Evolutionary conservation across 1,139 yeast genomes (phyloP).

Genomic region (Zygosaccharomyces sapae): DNA sequence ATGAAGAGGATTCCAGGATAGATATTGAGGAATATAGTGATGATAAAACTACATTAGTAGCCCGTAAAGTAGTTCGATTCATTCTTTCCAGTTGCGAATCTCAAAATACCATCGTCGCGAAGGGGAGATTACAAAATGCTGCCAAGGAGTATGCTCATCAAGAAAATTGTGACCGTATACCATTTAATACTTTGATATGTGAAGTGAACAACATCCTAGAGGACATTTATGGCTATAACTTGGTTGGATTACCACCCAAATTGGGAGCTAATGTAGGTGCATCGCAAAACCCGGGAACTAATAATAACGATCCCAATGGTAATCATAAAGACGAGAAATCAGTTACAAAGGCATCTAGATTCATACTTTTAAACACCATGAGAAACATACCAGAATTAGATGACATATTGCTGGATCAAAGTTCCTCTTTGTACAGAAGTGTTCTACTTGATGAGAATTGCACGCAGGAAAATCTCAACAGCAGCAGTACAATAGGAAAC

Average conservation of each 20-base stretch:
- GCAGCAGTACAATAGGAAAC: conserved; percentile 13
- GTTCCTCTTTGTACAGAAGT: conserved; percentile 15
- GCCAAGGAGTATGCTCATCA: conserved; percentile 20
- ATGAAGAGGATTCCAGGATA: neutral
- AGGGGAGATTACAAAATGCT: conserved; percentile 19
- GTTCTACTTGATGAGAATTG: conserved; percentile 21
- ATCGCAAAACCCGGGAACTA: neutral
- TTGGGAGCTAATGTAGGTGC: neutral
- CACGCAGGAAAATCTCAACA: conserved; percentile 19
- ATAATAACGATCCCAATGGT: neutral
- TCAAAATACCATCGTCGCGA: conserved; percentile 24
- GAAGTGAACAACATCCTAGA: conserved; percentile 21
- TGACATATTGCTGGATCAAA: conserved; percentile 19
- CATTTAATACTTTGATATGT: conserved; percentile 16
- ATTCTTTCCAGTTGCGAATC: conserved; percentile 23
- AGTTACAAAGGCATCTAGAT: conserved; percentile 21
- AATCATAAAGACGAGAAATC: conserved; percentile 6
- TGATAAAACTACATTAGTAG: conserved; percentile 14
- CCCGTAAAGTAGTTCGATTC: conserved; percentile 21
- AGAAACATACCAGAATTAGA: conserved; percentile 16
- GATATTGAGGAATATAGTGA: conserved; percentile 2
- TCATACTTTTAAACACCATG: conserved; percentile 23
- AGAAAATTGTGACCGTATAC: conserved; percentile 19
- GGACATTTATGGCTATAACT: conserved; percentile 28
- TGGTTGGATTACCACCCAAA: conserved; percentile 22